phyloP scores from a whole-genome alignment of 257 asterid genomes.

The Solanum dulcamara region DNA sequence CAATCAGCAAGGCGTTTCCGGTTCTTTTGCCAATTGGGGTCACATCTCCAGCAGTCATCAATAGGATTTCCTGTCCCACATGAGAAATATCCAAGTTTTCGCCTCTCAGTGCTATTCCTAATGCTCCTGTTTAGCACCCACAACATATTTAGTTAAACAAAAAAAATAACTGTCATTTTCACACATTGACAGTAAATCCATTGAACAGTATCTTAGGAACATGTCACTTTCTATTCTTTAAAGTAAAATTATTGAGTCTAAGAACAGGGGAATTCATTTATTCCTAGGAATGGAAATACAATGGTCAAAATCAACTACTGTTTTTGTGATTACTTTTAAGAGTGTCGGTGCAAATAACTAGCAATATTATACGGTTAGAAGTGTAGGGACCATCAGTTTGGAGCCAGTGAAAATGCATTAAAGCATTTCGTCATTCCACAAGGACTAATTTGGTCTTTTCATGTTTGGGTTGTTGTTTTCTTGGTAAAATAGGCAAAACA shows the following conservation, averaged over 20 bases:
- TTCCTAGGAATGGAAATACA: not conserved
- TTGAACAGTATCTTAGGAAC: not conserved
- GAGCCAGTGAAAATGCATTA: not conserved
- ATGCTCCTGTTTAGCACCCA: constrained; percentile 49
- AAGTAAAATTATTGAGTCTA: not conserved
- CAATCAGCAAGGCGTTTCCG: constrained; percentile 80
- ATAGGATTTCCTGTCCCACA: constrained; percentile 92
- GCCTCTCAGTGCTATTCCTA: constrained; percentile 68
- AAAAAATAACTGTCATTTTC: not conserved
- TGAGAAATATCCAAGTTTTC: constrained; percentile 74
- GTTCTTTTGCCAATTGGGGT: constrained; percentile 67
- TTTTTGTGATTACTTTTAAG: not conserved
- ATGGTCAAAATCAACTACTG: not conserved
- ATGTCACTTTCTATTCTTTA: not conserved
- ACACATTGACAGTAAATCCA: not conserved
- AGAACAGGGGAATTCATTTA: not conserved
- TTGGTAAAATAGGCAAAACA: not conserved
- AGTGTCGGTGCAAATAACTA: not conserved
- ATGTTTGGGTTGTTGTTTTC: not conserved
- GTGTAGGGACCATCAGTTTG: not conserved
- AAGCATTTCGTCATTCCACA: not conserved
- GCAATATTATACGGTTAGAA: not conserved
- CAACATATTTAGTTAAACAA: not conserved
- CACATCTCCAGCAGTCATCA: constrained; percentile 95
- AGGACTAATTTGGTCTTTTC: not conserved